These are phyloP conservation scores for Trametopsis cervina DNA, from an alignment of 768 basidiomycete genomes.

Conservation along the genomic window DNA sequence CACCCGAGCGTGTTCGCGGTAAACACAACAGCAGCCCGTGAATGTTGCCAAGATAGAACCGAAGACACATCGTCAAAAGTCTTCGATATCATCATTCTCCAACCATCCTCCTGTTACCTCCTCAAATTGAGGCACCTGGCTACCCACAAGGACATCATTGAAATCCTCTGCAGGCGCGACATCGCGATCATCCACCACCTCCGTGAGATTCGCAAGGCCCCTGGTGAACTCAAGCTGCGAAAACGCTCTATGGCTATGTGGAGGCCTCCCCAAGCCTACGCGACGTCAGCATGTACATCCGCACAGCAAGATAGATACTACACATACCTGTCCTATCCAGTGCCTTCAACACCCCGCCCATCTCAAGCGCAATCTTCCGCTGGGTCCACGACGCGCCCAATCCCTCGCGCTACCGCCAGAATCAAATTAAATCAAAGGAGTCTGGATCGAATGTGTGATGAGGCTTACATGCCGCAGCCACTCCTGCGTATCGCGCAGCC, in stretches of 20 bases:
- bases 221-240: slow-evolving; percentile 42
- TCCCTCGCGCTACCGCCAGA: slow-evolving; percentile 5
- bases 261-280: slow-evolving; percentile 4
- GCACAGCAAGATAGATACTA: slow-evolving; percentile 8
- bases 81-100: slow-evolving; percentile 31
- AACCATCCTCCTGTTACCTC: slow-evolving; percentile 23
- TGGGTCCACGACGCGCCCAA: slow-evolving; percentile 41
- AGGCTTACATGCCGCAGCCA: slow-evolving; percentile 43
- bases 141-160: slow-evolving; percentile 29
- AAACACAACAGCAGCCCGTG: no score
- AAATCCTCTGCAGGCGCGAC: slow-evolving; percentile 23
- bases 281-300: background rate
- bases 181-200: slow-evolving; percentile 20
- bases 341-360: slow-evolving; percentile 54
- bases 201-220: slow-evolving; percentile 2
- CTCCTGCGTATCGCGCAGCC: slow-evolving; percentile 43
- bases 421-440: background rate
- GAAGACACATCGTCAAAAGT: slow-evolving; percentile 15
- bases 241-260: slow-evolving; percentile 39
- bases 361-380: slow-evolving; percentile 43
- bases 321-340: slow-evolving; percentile 25
- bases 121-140: slow-evolving; percentile 17
- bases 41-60: no score
- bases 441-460: no score
- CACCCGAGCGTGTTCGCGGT: no score